Evolutionary conservation across 2,329 filamentous ascomycete species (phyloP), one percentile per base, ranked within the genome.

Genomic region (Didymellaceae sp.): DNA sequence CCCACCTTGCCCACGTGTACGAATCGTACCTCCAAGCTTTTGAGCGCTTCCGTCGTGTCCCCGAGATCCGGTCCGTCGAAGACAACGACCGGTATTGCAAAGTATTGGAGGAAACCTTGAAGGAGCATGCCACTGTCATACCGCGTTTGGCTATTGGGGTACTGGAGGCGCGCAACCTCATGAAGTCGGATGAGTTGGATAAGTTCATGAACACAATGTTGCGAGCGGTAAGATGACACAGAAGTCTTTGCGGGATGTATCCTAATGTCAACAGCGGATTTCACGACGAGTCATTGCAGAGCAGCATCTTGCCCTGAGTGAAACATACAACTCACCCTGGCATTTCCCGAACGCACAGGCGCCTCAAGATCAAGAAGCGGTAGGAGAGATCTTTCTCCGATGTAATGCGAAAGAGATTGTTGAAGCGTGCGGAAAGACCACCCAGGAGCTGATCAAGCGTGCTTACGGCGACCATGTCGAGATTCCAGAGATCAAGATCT

Each of bases 11-110:
- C 69, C 87, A 95, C 59, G 94, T 97, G 25, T 99, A 99, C 76
- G 91, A 97, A 71, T 82, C 97, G 6, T 99, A 99, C 78, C 96
- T 97, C 76, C 86, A 87, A 60, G 93, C 94, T n/a, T 99, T 99
- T 65, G 94, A 99, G 71, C 86, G 81, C 44, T 89, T 97, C 58
- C 89, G 94, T 38, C 88, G 88, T 60, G 80, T 97, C 31, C 86
- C 87, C 41, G 91, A 96, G 68, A 86, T 99, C 62, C 87, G 88
- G 65, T 89, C 86, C 0, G 77, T 96, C 26, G 89, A 96, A 24
- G 93, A 97, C 65, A 99, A 99, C 71, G 91, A 97, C 59, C 78
- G 75, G 33, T 88, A 96, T 63, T 99, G 94, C 78, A 83, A 89
- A 45, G 79, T 91, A 49, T 86, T 99, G 52, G 84, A 87, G 52